Conservation (phyloP, 2,329 filamentous ascomycete species). For the Phialophora expanda region DNA sequence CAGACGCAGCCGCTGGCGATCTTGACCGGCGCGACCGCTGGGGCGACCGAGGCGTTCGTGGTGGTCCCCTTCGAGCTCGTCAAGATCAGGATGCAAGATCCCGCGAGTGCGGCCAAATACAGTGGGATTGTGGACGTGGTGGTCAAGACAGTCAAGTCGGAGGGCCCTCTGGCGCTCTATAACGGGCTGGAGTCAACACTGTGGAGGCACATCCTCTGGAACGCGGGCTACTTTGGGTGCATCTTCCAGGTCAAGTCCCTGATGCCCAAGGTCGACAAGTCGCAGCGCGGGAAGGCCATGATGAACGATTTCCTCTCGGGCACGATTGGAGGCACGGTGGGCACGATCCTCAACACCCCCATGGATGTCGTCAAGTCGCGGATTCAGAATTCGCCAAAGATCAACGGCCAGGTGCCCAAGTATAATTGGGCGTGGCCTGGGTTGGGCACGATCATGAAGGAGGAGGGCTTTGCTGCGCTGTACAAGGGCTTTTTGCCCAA, state of each 20-base stretch:
- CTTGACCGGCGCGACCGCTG: slow-evolving; percentile 90
- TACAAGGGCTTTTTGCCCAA: slow-evolving; percentile 99
- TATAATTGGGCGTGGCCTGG: slow-evolving; percentile 99
- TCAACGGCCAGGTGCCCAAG: slow-evolving; percentile 82
- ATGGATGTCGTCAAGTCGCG: slow-evolving; percentile 98
- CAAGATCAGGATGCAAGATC: slow-evolving; percentile 98
- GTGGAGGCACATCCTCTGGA: slow-evolving; percentile 95
- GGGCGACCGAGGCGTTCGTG: slow-evolving; percentile 93
- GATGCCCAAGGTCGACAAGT: slow-evolving; percentile 74
- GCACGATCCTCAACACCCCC: slow-evolving; percentile 92
- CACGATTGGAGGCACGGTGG: slow-evolving; percentile 82
- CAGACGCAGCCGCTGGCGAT: slow-evolving; percentile 92
- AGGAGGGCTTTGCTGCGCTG: slow-evolving; percentile 88
- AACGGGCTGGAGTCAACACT: slow-evolving; percentile 95
- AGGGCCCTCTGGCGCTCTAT: slow-evolving; percentile 88
- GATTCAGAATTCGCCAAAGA: slow-evolving; percentile 90
- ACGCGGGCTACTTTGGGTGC: slow-evolving; percentile 95
- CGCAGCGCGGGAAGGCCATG: slow-evolving; percentile 77
- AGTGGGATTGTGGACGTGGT: slow-evolving; percentile 61
- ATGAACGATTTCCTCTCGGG: slow-evolving; percentile 87
- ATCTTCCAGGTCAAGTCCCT: slow-evolving; percentile 95
- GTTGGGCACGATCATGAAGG: slow-evolving; percentile 81
- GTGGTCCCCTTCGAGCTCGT: slow-evolving; percentile 98
- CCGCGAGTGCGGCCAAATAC: slow-evolving; percentile 80
- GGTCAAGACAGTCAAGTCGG: slow-evolving; percentile 73